Evolutionary conservation across 1,139 yeast genomes (phyloP).

Genomic region (Candida tunisiensis): DNA sequence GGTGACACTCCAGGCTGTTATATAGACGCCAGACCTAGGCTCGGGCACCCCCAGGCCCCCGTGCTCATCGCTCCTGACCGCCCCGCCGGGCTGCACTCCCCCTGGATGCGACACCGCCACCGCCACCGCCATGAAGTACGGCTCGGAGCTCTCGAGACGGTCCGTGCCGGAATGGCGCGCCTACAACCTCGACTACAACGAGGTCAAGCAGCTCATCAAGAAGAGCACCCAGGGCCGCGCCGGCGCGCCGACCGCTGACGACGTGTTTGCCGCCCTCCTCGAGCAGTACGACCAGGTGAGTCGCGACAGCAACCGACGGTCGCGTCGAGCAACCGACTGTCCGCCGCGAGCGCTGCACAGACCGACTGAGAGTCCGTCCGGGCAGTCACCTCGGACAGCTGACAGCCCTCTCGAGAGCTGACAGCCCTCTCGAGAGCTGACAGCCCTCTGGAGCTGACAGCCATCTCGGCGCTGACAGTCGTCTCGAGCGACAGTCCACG

Average conservation of each 20-base stretch:
- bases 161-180: constrained; percentile 83
- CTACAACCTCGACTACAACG: constrained; percentile 71
- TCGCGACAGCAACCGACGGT: not conserved
- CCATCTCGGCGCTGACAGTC: not conserved
- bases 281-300: constrained; percentile 5
- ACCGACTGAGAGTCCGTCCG: too few species aligned
- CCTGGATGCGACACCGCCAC: too few species aligned
- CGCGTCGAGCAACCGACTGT: too few species aligned
- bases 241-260: constrained; percentile 8
- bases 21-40: too few species aligned
- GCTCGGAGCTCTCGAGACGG: constrained; percentile 51
- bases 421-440: too few species aligned
- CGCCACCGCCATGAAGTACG: constrained; percentile 94
- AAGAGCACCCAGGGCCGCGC: constrained; percentile 32
- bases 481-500: not conserved
- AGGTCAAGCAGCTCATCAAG: constrained; percentile 45
- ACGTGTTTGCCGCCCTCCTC: constrained; percentile 15
- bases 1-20: too few species aligned
- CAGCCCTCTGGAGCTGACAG: not conserved
- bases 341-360: too few species aligned
- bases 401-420: too few species aligned
- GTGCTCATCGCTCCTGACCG: too few species aligned
- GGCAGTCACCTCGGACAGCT: too few species aligned
- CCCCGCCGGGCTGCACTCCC: too few species aligned
- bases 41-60: too few species aligned